Evolutionary conservation across 306 rosid species (phyloP).

Genomic region (Rosa persica): DNA sequence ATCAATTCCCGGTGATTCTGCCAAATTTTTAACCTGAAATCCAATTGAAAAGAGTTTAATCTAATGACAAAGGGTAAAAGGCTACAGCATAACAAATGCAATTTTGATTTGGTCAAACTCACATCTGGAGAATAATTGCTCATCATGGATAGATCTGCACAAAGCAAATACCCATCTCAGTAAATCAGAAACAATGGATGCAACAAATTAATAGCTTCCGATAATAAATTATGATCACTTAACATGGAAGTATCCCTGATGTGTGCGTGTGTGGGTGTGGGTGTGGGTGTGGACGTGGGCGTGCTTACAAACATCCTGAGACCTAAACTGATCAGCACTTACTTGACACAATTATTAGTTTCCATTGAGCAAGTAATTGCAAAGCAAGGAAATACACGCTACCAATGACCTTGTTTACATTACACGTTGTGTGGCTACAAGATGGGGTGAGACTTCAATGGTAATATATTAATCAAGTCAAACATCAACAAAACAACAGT

Average conservation of each 20-base stretch:
- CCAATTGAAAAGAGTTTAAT: slow-evolving; percentile 23
- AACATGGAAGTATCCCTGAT: neutral
- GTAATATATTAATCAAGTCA: neutral
- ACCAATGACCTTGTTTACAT: neutral
- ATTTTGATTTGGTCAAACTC: slow-evolving; percentile 35
- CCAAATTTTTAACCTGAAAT: slow-evolving; percentile 52
- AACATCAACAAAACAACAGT: neutral
- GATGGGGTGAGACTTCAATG: neutral
- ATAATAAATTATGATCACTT: neutral
- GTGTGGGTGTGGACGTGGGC: neutral
- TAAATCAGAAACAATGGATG: slow-evolving; percentile 24
- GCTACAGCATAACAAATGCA: slow-evolving; percentile 14
- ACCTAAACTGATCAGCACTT: neutral
- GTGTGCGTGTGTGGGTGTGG: neutral
- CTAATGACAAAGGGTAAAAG: slow-evolving; percentile 15
- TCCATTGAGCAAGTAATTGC: neutral
- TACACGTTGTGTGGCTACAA: neutral
- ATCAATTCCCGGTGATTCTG: slow-evolving; percentile 52
- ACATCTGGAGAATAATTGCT: slow-evolving; percentile 57
- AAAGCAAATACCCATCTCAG: slow-evolving; percentile 39
- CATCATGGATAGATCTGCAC: slow-evolving; percentile 49
- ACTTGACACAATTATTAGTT: neutral
- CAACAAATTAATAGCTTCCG: neutral
- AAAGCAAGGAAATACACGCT: neutral
- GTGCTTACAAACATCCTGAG: neutral